Percentiles rank a stretch among this genome's conserved stretches.
Evolutionary conservation across 139 green algal species (phyloP).

Genomic region (Volvox reticuliferus): DNA sequence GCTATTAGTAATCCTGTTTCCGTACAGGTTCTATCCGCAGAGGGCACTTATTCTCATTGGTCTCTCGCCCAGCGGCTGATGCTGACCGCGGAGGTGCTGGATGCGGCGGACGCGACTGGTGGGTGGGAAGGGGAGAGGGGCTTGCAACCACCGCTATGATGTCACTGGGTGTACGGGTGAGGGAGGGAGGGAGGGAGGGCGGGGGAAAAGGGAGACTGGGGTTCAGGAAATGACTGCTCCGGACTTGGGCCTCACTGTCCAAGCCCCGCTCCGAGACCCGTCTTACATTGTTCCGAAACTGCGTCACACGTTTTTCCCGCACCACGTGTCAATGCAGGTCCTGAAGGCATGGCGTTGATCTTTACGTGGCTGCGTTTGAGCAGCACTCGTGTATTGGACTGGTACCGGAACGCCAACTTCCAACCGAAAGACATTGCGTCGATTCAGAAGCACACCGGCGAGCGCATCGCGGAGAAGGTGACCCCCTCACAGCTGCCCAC

Average conservation of each 20-base stretch:
- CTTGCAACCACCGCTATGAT: too few species aligned
- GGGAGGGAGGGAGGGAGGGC: not conserved
- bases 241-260: not conserved
- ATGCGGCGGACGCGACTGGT: constrained; percentile 76
- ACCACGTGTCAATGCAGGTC: constrained; percentile 48
- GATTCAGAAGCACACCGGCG: constrained; percentile 84
- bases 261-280: not conserved
- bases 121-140: not conserved
- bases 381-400: constrained; percentile 80
- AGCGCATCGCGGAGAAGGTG: constrained; percentile 78
- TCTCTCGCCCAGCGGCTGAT: constrained; percentile 82
- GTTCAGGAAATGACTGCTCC: not conserved
- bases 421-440: constrained; percentile 93
- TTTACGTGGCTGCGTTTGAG: constrained; percentile 88
- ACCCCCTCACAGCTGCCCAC: not conserved
- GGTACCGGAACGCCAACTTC: constrained; percentile 80
- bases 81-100: constrained; percentile 78
- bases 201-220: not conserved
- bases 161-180: not conserved
- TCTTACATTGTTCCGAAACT: not conserved
- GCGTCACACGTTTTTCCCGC: not conserved
- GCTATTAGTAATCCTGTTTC: not conserved
- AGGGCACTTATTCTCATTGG: constrained; percentile 74
- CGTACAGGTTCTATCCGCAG: constrained; percentile 57
- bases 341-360: constrained; percentile 78